phyloP scores from a whole-genome alignment of 2,329 filamentous ascomycete species.

The Aspergillus pseudoviridinutans region DNA sequence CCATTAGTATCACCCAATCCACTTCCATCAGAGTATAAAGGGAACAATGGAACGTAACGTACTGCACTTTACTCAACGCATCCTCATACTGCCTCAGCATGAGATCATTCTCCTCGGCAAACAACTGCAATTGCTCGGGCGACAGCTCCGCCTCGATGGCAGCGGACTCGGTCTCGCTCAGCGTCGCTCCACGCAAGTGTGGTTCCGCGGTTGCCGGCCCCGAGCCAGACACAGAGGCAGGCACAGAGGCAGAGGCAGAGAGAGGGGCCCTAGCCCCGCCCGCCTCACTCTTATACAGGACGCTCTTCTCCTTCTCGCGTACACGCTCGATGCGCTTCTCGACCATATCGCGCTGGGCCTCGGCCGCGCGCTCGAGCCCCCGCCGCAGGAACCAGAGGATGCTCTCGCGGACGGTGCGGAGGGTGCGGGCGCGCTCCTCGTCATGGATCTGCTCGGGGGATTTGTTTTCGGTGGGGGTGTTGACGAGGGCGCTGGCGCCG shows the following conservation, averaged over 20 bases:
- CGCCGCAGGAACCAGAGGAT: slow-evolving; percentile 78
- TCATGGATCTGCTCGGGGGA: slow-evolving; percentile 66
- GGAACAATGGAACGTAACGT: slow-evolving; percentile 37
- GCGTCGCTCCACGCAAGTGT: slow-evolving; percentile 3
- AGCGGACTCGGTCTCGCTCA: slow-evolving; percentile 31
- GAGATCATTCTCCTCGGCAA: slow-evolving; percentile 86
- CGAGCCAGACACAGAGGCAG: slow-evolving; percentile 8
- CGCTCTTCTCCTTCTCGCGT: slow-evolving; percentile 83
- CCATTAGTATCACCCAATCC: slow-evolving; percentile 1
- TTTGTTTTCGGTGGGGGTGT: slow-evolving; percentile 31
- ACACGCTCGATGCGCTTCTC: slow-evolving; percentile 80
- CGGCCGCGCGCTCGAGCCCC: slow-evolving; percentile 69
- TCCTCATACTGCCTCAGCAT: slow-evolving; percentile 93
- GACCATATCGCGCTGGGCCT: slow-evolving; percentile 86
- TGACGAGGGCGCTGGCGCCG: slow-evolving; percentile 37
- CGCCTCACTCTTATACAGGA: slow-evolving; percentile 62
- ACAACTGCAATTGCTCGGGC: slow-evolving; percentile 83
- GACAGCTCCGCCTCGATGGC: slow-evolving; percentile 60
- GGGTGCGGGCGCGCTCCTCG: slow-evolving; percentile 64
- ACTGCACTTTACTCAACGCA: slow-evolving; percentile 92
- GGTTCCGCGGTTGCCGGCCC: background rate
- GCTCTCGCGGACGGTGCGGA: slow-evolving; percentile 71
- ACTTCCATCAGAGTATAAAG: background rate
- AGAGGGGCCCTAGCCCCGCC: no score
- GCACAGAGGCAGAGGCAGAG: slow-evolving; percentile 12